Evolutionary conservation across 768 basidiomycete species (phyloP).

Genomic region (Sarcomyxa edulis): DNA sequence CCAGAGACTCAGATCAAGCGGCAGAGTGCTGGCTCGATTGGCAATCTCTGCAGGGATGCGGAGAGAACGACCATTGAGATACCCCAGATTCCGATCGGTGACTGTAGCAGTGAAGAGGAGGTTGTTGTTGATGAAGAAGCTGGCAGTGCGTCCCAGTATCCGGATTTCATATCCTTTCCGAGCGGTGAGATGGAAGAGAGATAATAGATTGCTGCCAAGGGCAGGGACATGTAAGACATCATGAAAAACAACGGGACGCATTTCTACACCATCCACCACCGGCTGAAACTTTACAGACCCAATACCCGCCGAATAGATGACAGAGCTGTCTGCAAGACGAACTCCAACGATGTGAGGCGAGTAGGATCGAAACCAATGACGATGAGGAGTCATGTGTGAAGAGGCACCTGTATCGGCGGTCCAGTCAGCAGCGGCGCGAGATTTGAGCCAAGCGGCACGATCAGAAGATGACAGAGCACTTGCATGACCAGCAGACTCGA

Average conservation of each 20-base stretch:
- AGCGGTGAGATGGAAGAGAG: constrained; percentile 8
- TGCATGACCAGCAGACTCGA: constrained; percentile 3
- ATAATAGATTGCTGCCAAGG: constrained; percentile 9
- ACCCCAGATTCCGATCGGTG: constrained; percentile 15
- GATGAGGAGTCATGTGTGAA: constrained; percentile 27
- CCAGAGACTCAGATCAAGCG: constrained; percentile 18
- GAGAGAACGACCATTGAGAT: constrained; percentile 16
- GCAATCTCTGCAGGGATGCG: not conserved
- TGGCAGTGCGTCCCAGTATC: not conserved
- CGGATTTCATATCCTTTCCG: constrained; percentile 6
- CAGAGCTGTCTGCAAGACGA: constrained; percentile 17
- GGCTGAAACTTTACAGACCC: constrained; percentile 19
- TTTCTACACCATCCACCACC: not conserved
- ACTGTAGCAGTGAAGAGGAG: constrained; percentile 17
- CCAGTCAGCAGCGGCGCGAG: constrained; percentile 1
- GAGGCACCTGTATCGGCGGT: constrained; percentile 20
- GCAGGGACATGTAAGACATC: constrained; percentile 12
- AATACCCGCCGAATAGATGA: constrained; percentile 21
- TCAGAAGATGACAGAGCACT: too few relatives aligned
- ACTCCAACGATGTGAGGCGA: constrained; percentile 15
- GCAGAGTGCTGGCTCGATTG: constrained; percentile 12
- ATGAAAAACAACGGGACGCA: constrained; percentile 5
- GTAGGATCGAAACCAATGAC: constrained; percentile 20
- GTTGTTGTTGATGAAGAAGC: constrained; percentile 1
- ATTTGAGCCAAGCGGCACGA: not conserved